Evolutionary conservation across 179 eudicot genomes (phyloP), one percentile per base, ranked within the genome.

Genomic region (Vitellaria paradoxa): DNA sequence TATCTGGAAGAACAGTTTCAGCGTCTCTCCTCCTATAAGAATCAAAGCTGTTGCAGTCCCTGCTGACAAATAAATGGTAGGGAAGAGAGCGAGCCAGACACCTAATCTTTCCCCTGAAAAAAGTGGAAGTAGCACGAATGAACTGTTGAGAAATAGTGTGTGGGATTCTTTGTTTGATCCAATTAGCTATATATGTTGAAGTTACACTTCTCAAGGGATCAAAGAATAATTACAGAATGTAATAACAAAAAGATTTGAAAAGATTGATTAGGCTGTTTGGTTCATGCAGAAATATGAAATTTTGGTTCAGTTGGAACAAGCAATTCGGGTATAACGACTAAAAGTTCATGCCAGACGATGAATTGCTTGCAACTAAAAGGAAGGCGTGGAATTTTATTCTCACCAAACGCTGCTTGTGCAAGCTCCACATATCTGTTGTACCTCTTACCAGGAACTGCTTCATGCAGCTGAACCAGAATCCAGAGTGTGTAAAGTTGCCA

Each of bases 401-500:
- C 75, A 95, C 99, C 99, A 77, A 95, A 95, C 62, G 99, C 99
- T 76, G 99, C 99, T 71, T 95, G 95, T 45, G 99, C 97, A 56
- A 95, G 91, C 84, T 95, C 99, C 50, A 95, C 94, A 23, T 95
- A 95, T 95, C 97, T 77, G 85, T 95, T 95, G 88, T 95, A 95
- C 75, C 99, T 80, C 86, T 91, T 95, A 50, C 99, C 99, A 1
- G 98, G 99, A 77, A 93, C 99, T 74, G 97, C 99, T 86, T 95
- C 99, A 83, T 95, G 99, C 21, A 95, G 87, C 86, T 95, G 97
- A 84, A 95, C 97, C 13, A 95, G 87, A 77, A 95, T 88, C 99
- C 99, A 95, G 21, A 95, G 76, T 17, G 99, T 95, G 84, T 95
- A 95, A 9, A 95, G 87, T 87, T 95, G 99, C 99, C 99, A 95